Base-by-base conservation (phyloP, 371 early-diverging fungal species). In the Cokeromyces recurvatus region DNA sequence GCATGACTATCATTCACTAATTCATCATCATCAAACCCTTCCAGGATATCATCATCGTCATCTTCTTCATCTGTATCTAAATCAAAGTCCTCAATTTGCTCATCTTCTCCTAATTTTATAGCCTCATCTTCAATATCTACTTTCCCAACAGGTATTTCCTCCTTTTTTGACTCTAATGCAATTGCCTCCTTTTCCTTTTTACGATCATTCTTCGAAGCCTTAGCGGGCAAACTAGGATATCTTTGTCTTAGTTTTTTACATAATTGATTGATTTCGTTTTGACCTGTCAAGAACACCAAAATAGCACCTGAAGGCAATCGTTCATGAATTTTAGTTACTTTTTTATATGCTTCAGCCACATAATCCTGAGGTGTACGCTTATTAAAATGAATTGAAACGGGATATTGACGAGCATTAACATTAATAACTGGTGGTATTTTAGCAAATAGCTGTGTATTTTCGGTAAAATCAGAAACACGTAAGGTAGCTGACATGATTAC, bases 401-500 rank as follows among this genome's bases (percentile, higher is more conserved):
- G 86, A 62, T 80, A 89, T 69, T 94, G 95, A 48, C 97, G 78
- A 2, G 94, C 92, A 52, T 94, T 92, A n/a, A 97, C 95, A 29
- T 86, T 89, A 37, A 97, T 85, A 2, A 98, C 90, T 6, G 91
- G 94, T 24, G 93, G 93, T 15, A 77, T 65, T 1, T 42, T 53
- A 5, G 79, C 68, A 56, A 95, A 95, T 19, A 95, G 66, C 1
- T 79, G 71, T 42, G 63, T 68, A 71, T 95, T 96, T 51, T 76
- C 73, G n/a, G 89, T 87, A 64, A 98, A 96, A 58, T 94, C 94
- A 40, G 90, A 82, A 0, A 96, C 90, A 25, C 91, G 84, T 31
- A 98, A 74, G 0, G 99, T 99, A 38, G 99, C 99, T 57, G 94
- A 93, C 99, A 99, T 99, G 60, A 99, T 91, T 22, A 99, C 81